These are phyloP conservation scores for Claviceps africana DNA, from an alignment of 2,329 filamentous ascomycete species.

Conservation along the genomic window DNA sequence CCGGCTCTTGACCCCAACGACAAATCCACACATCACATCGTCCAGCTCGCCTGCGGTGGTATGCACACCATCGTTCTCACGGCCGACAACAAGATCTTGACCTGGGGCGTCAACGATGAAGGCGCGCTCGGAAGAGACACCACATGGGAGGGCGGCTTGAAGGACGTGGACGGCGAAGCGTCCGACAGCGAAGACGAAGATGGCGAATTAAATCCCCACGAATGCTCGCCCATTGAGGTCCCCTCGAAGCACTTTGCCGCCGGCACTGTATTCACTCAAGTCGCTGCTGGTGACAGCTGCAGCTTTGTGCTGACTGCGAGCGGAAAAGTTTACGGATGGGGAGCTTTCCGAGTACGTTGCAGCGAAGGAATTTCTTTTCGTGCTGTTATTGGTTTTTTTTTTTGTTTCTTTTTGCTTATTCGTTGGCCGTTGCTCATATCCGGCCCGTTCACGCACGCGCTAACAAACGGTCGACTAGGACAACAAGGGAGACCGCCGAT, in stretches of 20 bases:
- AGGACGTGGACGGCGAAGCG: slow-evolving; percentile 37
- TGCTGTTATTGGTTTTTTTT: slow-evolving; percentile 26
- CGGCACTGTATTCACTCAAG: slow-evolving; percentile 46
- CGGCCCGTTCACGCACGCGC: neutral
- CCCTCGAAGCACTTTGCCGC: slow-evolving; percentile 44
- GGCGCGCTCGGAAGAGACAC: slow-evolving; percentile 67
- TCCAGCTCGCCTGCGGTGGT: slow-evolving; percentile 63
- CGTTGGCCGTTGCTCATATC: neutral
- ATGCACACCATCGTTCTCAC: slow-evolving; percentile 73
- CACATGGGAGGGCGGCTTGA: slow-evolving; percentile 48
- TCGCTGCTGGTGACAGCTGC: slow-evolving; percentile 60
- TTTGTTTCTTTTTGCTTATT: no score
- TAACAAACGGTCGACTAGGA: slow-evolving; percentile 2
- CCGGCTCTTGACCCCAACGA: slow-evolving; percentile 65
- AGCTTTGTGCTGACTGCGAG: slow-evolving; percentile 64
- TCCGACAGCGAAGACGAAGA: slow-evolving; percentile 45
- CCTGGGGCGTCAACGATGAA: slow-evolving; percentile 81
- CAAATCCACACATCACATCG: slow-evolving; percentile 47
- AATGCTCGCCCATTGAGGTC: slow-evolving; percentile 52
- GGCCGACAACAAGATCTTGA: slow-evolving; percentile 66
- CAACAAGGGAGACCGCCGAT: slow-evolving; percentile 3
- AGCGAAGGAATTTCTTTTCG: neutral
- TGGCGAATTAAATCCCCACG: slow-evolving; percentile 56
- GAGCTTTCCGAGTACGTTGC: slow-evolving; percentile 55
- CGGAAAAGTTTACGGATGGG: slow-evolving; percentile 70